Evolutionary conservation across 2,329 filamentous ascomycete species (phyloP), one percentile per base, ranked within the genome.

Genomic region (Simplicillium aogashimaense): DNA sequence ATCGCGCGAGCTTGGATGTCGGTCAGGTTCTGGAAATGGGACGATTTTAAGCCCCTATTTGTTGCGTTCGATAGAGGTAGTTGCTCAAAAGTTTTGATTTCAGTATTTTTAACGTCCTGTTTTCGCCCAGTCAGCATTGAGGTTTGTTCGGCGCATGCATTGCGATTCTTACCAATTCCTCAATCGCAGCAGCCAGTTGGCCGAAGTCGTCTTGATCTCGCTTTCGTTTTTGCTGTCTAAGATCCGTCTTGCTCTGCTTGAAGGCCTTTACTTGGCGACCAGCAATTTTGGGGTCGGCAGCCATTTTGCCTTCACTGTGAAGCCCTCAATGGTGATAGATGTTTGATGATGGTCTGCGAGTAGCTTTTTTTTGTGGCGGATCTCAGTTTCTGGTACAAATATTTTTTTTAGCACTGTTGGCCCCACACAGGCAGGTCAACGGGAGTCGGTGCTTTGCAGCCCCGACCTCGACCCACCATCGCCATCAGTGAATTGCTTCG

Each of bases 1-100:
- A 98, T 83, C n/a, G 89, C 88, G 54, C 82, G 82, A 37, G 83
- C 75, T 66, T 98, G 92, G 52, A 98, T 86, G 49, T 95, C 89
- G 45, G 92, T 98, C 49, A 95, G 71, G 37, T 77, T 81, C 54
- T 89, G 85, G 67, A 90, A 98, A 60, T 97, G 88, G 11, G 86
- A 88, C 32, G 83, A 74, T 48, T 89, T 78, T 46, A 98, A 77
- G 39, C 92, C 92, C 15, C 74, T 74, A 29, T 76, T 68, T 3
- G 92, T 97, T 13, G 86, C 74, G 48, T 81, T 74, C 39, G 88
- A 97, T 41, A 98, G 74, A 13, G 92, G 92, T 1, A 98, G 74
- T 43, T 95, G 80, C 51, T 80, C 71, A 60, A 98, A 98, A 47
- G 75, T 74, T 47, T 78, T 81, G 51, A 74, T 68, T 13, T 75